Evolutionary conservation across 139 green algal genomes (phyloP).

Genomic region (Chlorella sp.): DNA sequence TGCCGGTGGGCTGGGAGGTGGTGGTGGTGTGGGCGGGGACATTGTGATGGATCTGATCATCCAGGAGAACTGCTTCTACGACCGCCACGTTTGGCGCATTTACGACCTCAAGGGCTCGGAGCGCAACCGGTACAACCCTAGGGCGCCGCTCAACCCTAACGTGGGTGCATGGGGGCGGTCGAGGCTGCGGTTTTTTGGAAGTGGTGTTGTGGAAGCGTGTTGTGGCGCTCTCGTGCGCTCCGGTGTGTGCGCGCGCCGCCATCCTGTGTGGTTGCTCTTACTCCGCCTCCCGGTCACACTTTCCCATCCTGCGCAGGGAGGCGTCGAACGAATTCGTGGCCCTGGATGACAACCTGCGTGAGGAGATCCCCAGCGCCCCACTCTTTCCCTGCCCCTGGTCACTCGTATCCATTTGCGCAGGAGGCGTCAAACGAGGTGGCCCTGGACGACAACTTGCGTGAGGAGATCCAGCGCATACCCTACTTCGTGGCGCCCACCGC

Average conservation of each 20-base stretch:
- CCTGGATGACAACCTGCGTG: conserved; percentile 88
- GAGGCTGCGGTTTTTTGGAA: too few relatives aligned
- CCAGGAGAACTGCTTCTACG: conserved; percentile 96
- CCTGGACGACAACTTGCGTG: conserved; percentile 88
- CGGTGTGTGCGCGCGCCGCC: too few relatives aligned
- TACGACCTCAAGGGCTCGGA: conserved; percentile 94
- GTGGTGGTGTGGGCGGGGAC: too few relatives aligned
- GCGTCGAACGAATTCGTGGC: conserved; percentile 55
- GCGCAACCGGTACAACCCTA: conserved; percentile 66
- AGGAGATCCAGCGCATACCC: conserved; percentile 56
- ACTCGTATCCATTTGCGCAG: too few relatives aligned
- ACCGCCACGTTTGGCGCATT: conserved; percentile 49
- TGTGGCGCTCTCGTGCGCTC: too few relatives aligned
- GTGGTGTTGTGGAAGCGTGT: too few relatives aligned
- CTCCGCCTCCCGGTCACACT: too few relatives aligned
- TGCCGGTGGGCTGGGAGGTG: too few relatives aligned
- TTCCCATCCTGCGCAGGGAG: too few relatives aligned
- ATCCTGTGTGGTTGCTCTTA: too few relatives aligned
- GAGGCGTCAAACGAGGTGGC: conserved; percentile 50
- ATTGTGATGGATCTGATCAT: conserved; percentile 71
- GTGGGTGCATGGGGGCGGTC: too few relatives aligned
- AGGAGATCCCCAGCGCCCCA: conserved; percentile 56
- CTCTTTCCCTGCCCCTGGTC: too few relatives aligned
- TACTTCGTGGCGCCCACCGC: conserved; percentile 52
- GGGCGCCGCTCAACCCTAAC: conserved; percentile 34